Evolutionary conservation across 2,329 filamentous ascomycete genomes (phyloP).

Genomic region (Penicillium sclerotigenum): DNA sequence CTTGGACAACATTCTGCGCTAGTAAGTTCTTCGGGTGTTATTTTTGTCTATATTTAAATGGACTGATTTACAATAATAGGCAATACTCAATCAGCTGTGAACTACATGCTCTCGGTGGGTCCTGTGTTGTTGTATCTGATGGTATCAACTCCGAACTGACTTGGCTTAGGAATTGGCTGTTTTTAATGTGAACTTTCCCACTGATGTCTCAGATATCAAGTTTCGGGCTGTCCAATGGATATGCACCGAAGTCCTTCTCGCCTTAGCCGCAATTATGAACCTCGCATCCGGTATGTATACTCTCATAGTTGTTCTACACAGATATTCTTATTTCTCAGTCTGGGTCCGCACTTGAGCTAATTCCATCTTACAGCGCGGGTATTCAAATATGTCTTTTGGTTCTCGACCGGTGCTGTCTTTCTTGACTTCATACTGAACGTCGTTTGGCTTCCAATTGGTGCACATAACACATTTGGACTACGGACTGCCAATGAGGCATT

Average conservation of each 20-base stretch:
- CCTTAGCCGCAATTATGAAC: constrained; percentile 49
- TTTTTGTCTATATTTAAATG: background rate
- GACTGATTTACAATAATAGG: constrained; percentile 22
- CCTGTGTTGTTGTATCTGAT: background rate
- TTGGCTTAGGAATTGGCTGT: constrained; percentile 52
- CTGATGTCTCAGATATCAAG: constrained; percentile 51
- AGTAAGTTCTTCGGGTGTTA: constrained; percentile 32
- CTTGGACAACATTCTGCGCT: constrained; percentile 59
- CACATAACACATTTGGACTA: constrained; percentile 54
- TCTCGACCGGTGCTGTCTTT: constrained; percentile 51
- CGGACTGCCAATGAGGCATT: constrained; percentile 58
- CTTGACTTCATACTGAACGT: constrained; percentile 60
- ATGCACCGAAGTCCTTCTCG: constrained; percentile 52
- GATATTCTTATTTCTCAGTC: background rate
- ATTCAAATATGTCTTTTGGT: constrained; percentile 46
- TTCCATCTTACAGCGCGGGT: constrained; percentile 15
- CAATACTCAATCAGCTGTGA: constrained; percentile 52
- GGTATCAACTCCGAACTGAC: constrained; percentile 3
- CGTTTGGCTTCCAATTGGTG: constrained; percentile 60
- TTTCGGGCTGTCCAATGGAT: constrained; percentile 64
- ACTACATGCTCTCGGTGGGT: constrained; percentile 52
- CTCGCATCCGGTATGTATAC: constrained; percentile 48
- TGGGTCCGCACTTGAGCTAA: background rate
- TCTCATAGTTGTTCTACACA: background rate
- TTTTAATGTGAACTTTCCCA: constrained; percentile 55